Base-by-base conservation (phyloP, 83 land plant species). In the Picea mariana region DNA sequence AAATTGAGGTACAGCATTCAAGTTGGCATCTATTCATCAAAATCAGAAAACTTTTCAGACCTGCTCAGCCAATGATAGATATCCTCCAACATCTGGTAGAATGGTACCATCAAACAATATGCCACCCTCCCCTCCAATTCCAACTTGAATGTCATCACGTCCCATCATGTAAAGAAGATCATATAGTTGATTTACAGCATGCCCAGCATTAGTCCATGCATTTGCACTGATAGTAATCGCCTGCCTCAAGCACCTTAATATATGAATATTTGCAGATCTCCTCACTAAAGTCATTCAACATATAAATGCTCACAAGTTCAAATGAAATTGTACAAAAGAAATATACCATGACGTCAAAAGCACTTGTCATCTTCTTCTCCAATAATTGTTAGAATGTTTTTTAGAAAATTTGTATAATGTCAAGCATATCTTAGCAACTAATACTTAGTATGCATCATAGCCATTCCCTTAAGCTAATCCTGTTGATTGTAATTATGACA, bases 111-210 rank as follows among this genome's bases (percentile, higher is more conserved):
- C 81, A 6, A 80, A 67, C 2, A 73, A 79, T 44, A 95, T 93
- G 16, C 96, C 98, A 77, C 96, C 96, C 62, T 95, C 98, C 21
- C 98, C 98, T 24, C 98, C 98, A 17, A 93, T 89, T 69, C 98
- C 98, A 77, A 95, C 91, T 26, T 89, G 62, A 55, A 95, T 87
- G 64, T 95, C 96, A 60, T 95, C 98, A 1, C 96, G 96, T 21
- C 80, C 91, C 98, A 95, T 95, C 96, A 92, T 95, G 83, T 87
- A 90, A 78, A 95, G 92, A 66, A 93, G 71, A 80, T 95, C 98
- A 80, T 95, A 95, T 17, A 95, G 20, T 13, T 92, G 94, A 82
- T 95, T 93, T 24, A 93, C 92, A 75, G 94, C 90, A 84, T 89
- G 94, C 11, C 98, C 98, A 17, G 93, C 93, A 89, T 93, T 79